Conservation (phyloP, 768 basidiomycete species). For the Lyophyllum atratum region DNA sequence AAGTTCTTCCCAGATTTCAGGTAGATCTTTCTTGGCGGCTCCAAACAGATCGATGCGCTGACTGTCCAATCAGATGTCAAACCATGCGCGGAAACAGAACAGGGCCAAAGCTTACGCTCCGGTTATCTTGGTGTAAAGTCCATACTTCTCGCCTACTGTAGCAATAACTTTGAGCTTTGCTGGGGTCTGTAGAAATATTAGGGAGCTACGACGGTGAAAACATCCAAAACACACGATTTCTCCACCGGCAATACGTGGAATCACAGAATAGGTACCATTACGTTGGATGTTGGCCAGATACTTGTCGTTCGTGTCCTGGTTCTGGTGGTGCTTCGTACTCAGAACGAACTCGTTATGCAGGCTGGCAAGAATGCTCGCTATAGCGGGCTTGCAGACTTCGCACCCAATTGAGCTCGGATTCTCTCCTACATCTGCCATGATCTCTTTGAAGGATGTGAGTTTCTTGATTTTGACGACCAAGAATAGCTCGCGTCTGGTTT, state of each 20-base stretch:
- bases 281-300: conserved; percentile 76
- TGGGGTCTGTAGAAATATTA: neutral
- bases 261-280: conserved; percentile 69
- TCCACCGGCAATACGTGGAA: conserved; percentile 72
- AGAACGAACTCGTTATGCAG: conserved; percentile 68
- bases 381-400: conserved; percentile 72
- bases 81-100: conserved; percentile 17
- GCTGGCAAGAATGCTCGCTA: conserved; percentile 54
- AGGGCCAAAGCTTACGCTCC: neutral
- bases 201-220: neutral
- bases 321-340: conserved; percentile 60
- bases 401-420: conserved; percentile 59
- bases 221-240: conserved; percentile 43
- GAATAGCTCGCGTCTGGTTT: conserved; percentile 68
- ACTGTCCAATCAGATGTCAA: conserved; percentile 29
- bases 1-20: conserved; percentile 67
- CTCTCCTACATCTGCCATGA: conserved; percentile 53
- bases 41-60: conserved; percentile 76
- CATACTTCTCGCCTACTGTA: conserved; percentile 65
- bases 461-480: conserved; percentile 64
- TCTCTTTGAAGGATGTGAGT: conserved; percentile 52
- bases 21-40: conserved; percentile 67
- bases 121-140: conserved; percentile 55
- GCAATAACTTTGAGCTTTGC: conserved; percentile 49
- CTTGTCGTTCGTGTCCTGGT: conserved; percentile 74